Evolutionary conservation across 2,329 filamentous ascomycete genomes (phyloP).

Genomic region (Elsinoe perseae): DNA sequence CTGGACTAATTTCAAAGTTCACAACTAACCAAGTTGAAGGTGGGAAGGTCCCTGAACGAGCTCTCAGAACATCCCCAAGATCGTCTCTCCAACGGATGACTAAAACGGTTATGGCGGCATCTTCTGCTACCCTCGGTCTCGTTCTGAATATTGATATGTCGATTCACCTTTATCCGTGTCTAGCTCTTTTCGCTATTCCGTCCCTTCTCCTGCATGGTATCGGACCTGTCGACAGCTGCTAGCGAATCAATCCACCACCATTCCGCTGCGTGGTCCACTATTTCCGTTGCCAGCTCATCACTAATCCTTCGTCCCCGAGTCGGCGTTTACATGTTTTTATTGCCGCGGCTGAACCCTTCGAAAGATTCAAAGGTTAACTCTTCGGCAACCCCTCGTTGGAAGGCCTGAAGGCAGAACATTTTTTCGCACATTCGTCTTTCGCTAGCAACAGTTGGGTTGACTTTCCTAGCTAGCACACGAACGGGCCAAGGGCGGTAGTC

Average conservation of each 20-base stretch:
- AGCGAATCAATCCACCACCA: neutral
- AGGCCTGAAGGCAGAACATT: neutral
- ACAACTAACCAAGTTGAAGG: too few species aligned
- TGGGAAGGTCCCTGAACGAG: neutral
- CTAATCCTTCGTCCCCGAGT: neutral
- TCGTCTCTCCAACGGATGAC: conserved; percentile 15
- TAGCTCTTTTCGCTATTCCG: neutral
- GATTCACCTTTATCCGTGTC: neutral
- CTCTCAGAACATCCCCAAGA: conserved; percentile 2
- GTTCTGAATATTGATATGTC: neutral
- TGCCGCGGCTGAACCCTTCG: neutral
- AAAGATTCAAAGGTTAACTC: neutral
- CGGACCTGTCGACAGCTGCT: neutral
- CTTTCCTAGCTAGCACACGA: neutral
- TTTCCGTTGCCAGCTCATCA: neutral
- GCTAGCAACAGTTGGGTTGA: neutral
- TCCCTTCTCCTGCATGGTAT: neutral
- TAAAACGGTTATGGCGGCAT: conserved; percentile 17
- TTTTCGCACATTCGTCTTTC: neutral
- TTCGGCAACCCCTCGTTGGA: neutral
- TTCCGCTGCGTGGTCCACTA: neutral
- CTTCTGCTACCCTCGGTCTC: conserved; percentile 8
- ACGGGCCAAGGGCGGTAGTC: neutral
- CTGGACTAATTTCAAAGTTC: neutral
- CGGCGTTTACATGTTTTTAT: conserved; percentile 5